These are phyloP conservation scores for Pythium guiyangense DNA, from an alignment of 352 stramenopile genomes.

Conservation along the genomic window DNA sequence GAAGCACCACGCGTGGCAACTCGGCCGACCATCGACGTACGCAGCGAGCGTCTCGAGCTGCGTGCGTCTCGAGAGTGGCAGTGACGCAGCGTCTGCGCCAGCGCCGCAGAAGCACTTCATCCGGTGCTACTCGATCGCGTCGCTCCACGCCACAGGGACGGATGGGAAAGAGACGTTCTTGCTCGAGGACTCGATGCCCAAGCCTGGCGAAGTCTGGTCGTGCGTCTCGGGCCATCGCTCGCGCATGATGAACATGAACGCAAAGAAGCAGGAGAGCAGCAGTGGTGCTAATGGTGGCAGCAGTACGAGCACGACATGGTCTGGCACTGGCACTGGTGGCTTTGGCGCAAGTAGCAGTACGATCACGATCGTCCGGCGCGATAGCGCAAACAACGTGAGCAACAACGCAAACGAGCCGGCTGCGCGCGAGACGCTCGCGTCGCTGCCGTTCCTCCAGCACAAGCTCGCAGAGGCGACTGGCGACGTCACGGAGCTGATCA, in stretches of 20 bases:
- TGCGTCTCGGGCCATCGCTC: constrained; percentile 53
- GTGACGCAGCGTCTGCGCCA: not conserved
- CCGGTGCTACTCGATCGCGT: constrained; percentile 47
- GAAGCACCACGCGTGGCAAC: constrained; percentile 54
- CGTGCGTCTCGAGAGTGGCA: constrained; percentile 17
- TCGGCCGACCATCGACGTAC: constrained; percentile 52
- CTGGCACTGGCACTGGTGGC: not conserved
- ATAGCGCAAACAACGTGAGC: constrained; percentile 20
- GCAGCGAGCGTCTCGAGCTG: constrained; percentile 34
- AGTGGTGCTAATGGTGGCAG: not conserved
- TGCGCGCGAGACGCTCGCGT: constrained; percentile 27
- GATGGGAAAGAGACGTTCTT: constrained; percentile 46
- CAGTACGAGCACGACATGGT: not conserved
- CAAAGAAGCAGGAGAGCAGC: constrained; percentile 19
- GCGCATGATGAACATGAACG: constrained; percentile 23
- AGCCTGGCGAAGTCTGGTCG: constrained; percentile 72
- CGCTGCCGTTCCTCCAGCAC: constrained; percentile 32
- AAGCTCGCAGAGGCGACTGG: constrained; percentile 35
- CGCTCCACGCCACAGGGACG: constrained; percentile 30
- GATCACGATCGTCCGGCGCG: constrained; percentile 20
- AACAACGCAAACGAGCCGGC: constrained; percentile 4
- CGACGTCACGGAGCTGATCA: constrained; percentile 68
- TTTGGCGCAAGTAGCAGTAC: constrained; percentile 5
- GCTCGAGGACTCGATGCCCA: constrained; percentile 73
- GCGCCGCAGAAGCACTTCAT: constrained; percentile 37